Base-by-base conservation (phyloP, 352 stramenopile genomes). In the Pythium oligandrum region DNA sequence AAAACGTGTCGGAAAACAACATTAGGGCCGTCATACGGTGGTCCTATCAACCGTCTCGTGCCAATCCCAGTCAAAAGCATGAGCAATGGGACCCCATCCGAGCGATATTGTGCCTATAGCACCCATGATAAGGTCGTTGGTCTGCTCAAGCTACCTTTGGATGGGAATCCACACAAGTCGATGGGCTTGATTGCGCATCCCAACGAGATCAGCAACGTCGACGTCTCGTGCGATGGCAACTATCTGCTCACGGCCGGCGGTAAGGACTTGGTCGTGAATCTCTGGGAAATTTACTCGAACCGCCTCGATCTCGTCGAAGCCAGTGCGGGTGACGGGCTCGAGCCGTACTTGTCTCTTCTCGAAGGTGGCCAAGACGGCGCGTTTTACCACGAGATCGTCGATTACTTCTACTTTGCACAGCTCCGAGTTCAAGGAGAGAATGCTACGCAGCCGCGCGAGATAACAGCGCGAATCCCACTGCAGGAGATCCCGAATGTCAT, bases 371-470 rank as follows among this genome's bases (percentile, higher is more conserved):
- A 57, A 2, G 68, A 88, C 4, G 90, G 91, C 0, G 75, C 70
- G 31, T 88, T 97, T 51, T 94, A 91, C 66, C 64, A 96, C 46
- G 88, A 98, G 40, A 90, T 98, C 10, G 82, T 97, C 35, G 90
- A 98, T 60, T 98, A 96, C 68, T 98, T 98, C 63, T 98, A 97
- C 64, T 91, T 97, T 53, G 83, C 83, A 3, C 87, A 98, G 62
- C 73, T 98, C 11, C 83, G 93, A 12, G 75, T 90, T 37, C 88
- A 97, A 48, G 92, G 93, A 26, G 93, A 98, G 51, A 79, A 91
- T 55, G 80, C 85, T 7, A 97, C 86, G 11, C 61, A 68, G 7
- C 67, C 70, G 30, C 74, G 93, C 3, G 67, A 82, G 44, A 86
- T 92, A 49, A 81, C 78, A 35, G 59, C 76, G 12, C 47, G 66